These are phyloP conservation scores for Blastomyces gilchristii DNA, from an alignment of 2,329 filamentous ascomycete species.

Conservation along the genomic window DNA sequence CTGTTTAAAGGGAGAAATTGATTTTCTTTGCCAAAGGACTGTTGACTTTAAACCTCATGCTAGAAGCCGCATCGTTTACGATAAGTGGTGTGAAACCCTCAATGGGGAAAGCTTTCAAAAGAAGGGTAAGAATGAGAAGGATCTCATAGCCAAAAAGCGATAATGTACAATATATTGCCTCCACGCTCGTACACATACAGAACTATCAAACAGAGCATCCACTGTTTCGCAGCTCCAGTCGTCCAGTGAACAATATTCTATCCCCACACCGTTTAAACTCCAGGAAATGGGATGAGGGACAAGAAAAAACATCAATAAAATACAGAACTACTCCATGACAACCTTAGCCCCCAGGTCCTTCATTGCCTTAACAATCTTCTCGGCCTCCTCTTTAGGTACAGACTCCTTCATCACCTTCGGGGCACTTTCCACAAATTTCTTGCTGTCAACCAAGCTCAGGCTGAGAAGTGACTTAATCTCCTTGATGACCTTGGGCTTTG, in stretches of 20 bases:
- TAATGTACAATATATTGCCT: constrained; percentile 6
- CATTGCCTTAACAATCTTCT: constrained; percentile 94
- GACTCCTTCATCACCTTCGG: constrained; percentile 99
- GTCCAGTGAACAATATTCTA: not conserved
- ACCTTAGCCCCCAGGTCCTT: constrained; percentile 88
- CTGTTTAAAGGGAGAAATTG: not conserved
- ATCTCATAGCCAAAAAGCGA: constrained; percentile 1
- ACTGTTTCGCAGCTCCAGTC: not conserved
- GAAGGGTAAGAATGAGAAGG: not conserved
- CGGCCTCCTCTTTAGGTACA: constrained; percentile 95
- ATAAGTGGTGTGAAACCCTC: not conserved
- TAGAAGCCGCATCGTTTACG: not conserved
- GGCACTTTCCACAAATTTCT: constrained; percentile 98
- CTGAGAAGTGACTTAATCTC: constrained; percentile 96
- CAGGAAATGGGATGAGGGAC: constrained; percentile 7
- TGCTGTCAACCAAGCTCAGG: constrained; percentile 93
- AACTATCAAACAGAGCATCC: not conserved
- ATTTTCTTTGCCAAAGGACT: not conserved
- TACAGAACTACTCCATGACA: constrained; percentile 64
- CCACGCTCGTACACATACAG: constrained; percentile 4
- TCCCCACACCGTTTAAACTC: constrained; percentile 8
- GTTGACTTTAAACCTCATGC: not conserved
- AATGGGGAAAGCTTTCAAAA: not conserved
- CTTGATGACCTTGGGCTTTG: constrained; percentile 99
- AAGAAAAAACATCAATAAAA: not conserved